Evolutionary conservation across 192 early-diverging fungal genomes (phyloP).

Genomic region (Backusella macrospora): DNA sequence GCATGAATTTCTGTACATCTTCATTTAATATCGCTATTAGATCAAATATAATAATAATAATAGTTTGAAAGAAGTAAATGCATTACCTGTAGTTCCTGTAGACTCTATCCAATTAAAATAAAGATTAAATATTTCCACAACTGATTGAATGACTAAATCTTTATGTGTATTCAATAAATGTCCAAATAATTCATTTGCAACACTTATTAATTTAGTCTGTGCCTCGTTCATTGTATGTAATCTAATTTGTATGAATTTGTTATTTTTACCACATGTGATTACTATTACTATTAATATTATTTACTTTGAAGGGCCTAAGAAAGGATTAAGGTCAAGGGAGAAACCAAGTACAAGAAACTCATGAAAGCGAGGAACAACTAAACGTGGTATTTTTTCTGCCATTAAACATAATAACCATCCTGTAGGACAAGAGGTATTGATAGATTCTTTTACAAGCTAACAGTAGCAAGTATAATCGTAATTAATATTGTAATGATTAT

Average conservation of each 20-base stretch:
- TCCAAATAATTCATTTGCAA: constrained; percentile 6
- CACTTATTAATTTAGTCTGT: not conserved
- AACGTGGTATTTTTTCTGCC: constrained; percentile 3
- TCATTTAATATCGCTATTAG: not conserved
- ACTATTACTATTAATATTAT: not conserved
- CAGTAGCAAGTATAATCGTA: too few relatives aligned
- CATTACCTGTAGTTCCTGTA: not conserved
- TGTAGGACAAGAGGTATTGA: not conserved
- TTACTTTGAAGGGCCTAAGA: constrained; percentile 10
- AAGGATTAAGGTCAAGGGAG: not conserved
- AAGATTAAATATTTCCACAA: not conserved
- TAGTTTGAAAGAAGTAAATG: not conserved
- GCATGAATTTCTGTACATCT: constrained; percentile 10
- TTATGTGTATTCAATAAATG: constrained; percentile 5
- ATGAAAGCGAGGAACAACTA: constrained; percentile 17
- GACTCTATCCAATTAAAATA: not conserved
- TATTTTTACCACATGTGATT: not conserved
- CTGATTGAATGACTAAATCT: not conserved
- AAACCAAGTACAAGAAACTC: not conserved
- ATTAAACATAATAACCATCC: constrained; percentile 20
- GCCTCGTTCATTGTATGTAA: not conserved
- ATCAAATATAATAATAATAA: not conserved
- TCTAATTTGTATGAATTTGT: not conserved
- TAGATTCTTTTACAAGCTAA: constrained; percentile 9
- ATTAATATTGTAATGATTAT: too few relatives aligned